Conservation (phyloP, 768 basidiomycete species). For the Phaeolepiota aurea region DNA sequence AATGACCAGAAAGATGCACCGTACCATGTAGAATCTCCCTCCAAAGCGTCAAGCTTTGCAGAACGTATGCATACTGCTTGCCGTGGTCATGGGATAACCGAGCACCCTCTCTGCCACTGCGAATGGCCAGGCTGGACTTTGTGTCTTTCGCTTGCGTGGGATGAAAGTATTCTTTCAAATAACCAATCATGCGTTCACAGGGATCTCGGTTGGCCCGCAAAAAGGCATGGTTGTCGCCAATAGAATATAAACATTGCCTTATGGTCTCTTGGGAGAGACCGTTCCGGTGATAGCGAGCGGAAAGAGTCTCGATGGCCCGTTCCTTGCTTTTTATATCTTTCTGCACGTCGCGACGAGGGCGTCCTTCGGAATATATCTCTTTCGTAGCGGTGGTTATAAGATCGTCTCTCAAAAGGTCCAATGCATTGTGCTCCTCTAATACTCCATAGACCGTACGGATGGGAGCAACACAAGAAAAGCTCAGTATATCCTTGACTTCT, state of each 20-base stretch:
- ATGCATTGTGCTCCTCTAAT: constrained; percentile 54
- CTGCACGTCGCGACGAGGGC: constrained; percentile 71
- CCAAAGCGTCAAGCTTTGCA: constrained; percentile 85
- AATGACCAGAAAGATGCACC: constrained; percentile 8
- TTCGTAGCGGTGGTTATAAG: constrained; percentile 70
- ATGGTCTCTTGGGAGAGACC: constrained; percentile 58
- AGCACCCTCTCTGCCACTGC: constrained; percentile 74
- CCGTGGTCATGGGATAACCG: constrained; percentile 78
- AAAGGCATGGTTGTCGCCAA: constrained; percentile 88
- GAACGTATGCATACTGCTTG: constrained; percentile 79
- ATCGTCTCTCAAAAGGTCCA: constrained; percentile 70
- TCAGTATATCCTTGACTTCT: constrained; percentile 73
- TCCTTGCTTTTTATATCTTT: constrained; percentile 81
- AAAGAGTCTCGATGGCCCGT: constrained; percentile 72
- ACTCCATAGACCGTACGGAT: constrained; percentile 69
- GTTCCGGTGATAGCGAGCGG: constrained; percentile 49
- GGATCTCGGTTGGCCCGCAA: constrained; percentile 81
- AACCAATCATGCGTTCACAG: constrained; percentile 76
- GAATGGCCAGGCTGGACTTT: constrained; percentile 67
- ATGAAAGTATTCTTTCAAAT: constrained; percentile 72
- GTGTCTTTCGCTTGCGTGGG: constrained; percentile 57
- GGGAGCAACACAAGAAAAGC: constrained; percentile 70
- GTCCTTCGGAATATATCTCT: constrained; percentile 71
- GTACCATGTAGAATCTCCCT: constrained; percentile 76
- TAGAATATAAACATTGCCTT: constrained; percentile 77